Conservation (phyloP, 2,329 filamentous ascomycete genomes). For the Colletotrichum australisinense region DNA sequence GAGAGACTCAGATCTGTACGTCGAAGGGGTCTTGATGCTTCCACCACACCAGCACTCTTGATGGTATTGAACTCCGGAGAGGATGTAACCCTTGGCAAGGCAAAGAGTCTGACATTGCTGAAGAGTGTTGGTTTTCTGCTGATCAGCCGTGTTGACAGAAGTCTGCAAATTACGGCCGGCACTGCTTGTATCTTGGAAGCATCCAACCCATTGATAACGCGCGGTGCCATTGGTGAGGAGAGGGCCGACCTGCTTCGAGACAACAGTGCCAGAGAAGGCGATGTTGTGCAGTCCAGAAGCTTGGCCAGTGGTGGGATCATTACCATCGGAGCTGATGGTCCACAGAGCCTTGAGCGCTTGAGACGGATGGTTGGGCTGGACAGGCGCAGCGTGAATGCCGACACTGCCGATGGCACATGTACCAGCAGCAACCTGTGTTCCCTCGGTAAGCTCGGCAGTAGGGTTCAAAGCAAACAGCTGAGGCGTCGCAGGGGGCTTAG, state of each 20-base stretch:
- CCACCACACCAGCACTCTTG: constrained; percentile 46
- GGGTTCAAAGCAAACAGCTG: constrained; percentile 48
- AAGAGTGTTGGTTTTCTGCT: constrained; percentile 44
- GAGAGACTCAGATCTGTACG: constrained; percentile 40
- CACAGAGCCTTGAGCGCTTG: constrained; percentile 46
- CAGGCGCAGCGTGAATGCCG: constrained; percentile 43
- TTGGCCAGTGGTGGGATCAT: constrained; percentile 39
- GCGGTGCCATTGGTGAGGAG: constrained; percentile 44
- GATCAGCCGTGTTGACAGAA: constrained; percentile 40
- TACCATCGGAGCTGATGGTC: constrained; percentile 55
- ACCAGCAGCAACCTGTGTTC: constrained; percentile 45
- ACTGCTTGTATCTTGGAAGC: constrained; percentile 48
- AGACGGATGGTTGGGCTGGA: constrained; percentile 44
- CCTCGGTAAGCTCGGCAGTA: constrained; percentile 46
- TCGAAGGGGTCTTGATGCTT: constrained; percentile 38
- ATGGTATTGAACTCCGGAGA: constrained; percentile 49
- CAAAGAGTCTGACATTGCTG: constrained; percentile 47
- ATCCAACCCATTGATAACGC: constrained; percentile 50
- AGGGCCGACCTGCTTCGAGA: constrained; percentile 49
- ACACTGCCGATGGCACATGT: constrained; percentile 45
- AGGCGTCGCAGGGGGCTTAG: constrained; percentile 47
- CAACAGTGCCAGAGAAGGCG: constrained; percentile 45
- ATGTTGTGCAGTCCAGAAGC: constrained; percentile 51
- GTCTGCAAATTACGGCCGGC: constrained; percentile 46
- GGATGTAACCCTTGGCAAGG: constrained; percentile 42